Conservation (phyloP, 768 basidiomycete genomes). For the Lepiota venenata region DNA sequence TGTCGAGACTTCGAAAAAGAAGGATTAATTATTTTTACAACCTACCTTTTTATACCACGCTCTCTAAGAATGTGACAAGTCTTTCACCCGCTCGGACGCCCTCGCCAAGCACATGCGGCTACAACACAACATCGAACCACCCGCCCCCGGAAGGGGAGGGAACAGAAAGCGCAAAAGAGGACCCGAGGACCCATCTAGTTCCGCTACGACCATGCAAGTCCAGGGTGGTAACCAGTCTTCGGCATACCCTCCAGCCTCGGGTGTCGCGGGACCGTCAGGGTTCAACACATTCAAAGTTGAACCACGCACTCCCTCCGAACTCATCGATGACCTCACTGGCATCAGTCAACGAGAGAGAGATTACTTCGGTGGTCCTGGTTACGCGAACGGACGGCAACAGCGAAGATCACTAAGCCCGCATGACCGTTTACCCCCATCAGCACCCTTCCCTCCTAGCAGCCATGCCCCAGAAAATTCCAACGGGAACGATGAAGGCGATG, state of each 20-base stretch:
- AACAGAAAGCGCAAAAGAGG: constrained; percentile 67
- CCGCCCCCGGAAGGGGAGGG: constrained; percentile 70
- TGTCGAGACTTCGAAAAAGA: constrained; percentile 8
- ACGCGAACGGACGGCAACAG: constrained; percentile 17
- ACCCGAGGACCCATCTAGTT: constrained; percentile 27
- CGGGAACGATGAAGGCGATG: constrained; percentile 33
- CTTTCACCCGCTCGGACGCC: constrained; percentile 93
- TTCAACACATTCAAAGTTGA: constrained; percentile 70
- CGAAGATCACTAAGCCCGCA: constrained; percentile 6
- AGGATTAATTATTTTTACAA: constrained; percentile 9
- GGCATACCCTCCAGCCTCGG: constrained; percentile 1
- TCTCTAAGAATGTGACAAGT: constrained; percentile 83
- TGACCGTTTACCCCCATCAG: constrained; percentile 2
- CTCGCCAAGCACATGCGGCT: constrained; percentile 90
- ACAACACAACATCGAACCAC: constrained; percentile 77
- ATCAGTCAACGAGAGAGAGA: constrained; percentile 24
- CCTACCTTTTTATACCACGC: constrained; percentile 10
- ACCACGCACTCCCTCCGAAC: constrained; percentile 39
- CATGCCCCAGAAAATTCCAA: not conserved
- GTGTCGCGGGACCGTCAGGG: constrained; percentile 15
- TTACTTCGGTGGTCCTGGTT: constrained; percentile 12
- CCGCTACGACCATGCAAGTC: constrained; percentile 14
- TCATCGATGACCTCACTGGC: constrained; percentile 26
- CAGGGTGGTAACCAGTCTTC: not conserved
- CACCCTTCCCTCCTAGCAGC: constrained; percentile 7